Conservation (phyloP, 2,329 filamentous ascomycete species). For the Fusarium oligoseptatum region DNA sequence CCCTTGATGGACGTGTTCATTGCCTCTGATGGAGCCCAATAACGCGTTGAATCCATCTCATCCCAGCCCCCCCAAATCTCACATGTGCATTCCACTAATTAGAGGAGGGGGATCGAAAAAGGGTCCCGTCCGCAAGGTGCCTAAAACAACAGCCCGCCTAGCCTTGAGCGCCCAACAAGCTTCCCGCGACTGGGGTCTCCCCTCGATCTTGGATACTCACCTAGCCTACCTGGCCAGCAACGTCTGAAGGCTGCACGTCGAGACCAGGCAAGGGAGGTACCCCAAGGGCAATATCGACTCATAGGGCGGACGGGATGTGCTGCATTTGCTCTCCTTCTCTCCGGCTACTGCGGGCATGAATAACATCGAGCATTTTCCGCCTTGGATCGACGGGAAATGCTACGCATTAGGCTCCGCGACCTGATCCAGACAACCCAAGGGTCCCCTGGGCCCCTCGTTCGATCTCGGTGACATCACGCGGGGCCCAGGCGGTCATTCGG, state of each 20-base stretch:
- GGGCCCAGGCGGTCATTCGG: constrained; percentile 11
- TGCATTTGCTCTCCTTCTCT: background rate
- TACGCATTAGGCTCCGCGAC: background rate
- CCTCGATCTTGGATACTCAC: constrained; percentile 10
- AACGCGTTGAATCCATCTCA: constrained; percentile 4
- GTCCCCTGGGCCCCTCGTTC: constrained; percentile 35
- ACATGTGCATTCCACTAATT: constrained; percentile 41
- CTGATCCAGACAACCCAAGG: background rate
- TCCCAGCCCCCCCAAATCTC: constrained; percentile 37
- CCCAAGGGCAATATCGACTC: constrained; percentile 20
- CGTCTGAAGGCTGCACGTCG: background rate
- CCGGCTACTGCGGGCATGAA: background rate
- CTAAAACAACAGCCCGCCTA: constrained; percentile 17
- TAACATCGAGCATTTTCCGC: constrained; percentile 1
- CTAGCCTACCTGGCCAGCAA: background rate
- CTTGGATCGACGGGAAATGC: background rate
- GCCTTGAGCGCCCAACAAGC: constrained; percentile 20
- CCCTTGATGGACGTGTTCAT: constrained; percentile 32
- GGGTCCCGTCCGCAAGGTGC: constrained; percentile 20
- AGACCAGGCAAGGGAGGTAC: background rate
- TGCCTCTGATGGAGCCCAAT: constrained; percentile 23
- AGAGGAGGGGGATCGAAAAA: constrained; percentile 18
- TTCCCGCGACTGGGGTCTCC: constrained; percentile 20
- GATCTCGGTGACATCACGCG: constrained; percentile 44
- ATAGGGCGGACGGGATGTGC: constrained; percentile 1